These are phyloP conservation scores for Bipolaris bicolor DNA, from an alignment of 2,329 filamentous ascomycete genomes.

Conservation along the genomic window DNA sequence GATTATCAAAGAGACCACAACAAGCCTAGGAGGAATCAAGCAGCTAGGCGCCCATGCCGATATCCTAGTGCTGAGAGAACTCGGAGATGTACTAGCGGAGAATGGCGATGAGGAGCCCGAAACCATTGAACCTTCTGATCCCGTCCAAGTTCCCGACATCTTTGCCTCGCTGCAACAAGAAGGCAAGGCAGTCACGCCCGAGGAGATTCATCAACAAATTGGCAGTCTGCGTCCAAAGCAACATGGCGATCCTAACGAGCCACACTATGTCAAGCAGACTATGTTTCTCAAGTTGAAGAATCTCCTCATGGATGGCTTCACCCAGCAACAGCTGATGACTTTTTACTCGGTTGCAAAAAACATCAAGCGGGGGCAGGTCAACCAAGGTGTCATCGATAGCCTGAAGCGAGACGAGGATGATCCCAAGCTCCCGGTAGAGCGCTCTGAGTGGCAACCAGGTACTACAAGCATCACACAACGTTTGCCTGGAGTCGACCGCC, in stretches of 20 bases:
- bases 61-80: constrained; percentile 45
- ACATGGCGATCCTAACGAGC: constrained; percentile 25
- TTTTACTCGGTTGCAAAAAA: constrained; percentile 41
- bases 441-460: constrained; percentile 44
- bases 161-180: constrained; percentile 38
- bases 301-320: constrained; percentile 37
- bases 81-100: constrained; percentile 12
- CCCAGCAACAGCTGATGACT: constrained; percentile 34
- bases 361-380: constrained; percentile 23
- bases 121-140: constrained; percentile 12
- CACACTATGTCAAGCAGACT: constrained; percentile 37
- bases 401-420: constrained; percentile 19
- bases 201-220: constrained; percentile 41
- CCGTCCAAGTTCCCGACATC: constrained; percentile 29
- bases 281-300: constrained; percentile 35
- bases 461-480: constrained; percentile 33
- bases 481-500: constrained; percentile 30
- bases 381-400: constrained; percentile 25
- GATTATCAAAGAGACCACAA: constrained; percentile 36
- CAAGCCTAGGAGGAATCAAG: constrained; percentile 37
- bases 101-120: constrained; percentile 7
- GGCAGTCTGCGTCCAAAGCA: constrained; percentile 39
- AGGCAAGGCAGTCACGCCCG: constrained; percentile 25
- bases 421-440: constrained; percentile 23
- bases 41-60: constrained; percentile 44